Base-by-base conservation (phyloP, 495 filamentous ascomycete species). In the Trichoderma gamsii region DNA sequence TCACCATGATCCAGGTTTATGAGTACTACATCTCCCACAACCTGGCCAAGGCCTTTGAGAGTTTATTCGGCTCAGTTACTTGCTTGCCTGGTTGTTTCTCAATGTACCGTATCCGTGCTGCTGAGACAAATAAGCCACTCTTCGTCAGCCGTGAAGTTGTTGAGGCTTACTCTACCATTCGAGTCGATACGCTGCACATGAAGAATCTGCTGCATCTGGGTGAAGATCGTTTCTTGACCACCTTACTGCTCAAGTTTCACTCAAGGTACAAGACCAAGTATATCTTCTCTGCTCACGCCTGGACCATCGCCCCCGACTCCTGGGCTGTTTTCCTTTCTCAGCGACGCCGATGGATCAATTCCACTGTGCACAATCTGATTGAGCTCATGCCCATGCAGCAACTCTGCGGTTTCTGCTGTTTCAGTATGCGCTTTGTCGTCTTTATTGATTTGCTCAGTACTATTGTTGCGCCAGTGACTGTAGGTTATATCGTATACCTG, bases 11-110 rank as follows among this genome's bases (percentile, higher is more conserved):
- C 70, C 95, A 99, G 78, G 95, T 99, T 21, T 99, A 99, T 83
- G 95, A 99, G 79, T 97, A 99, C 83, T 99, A 93, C 80, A 99
- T 99, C 70, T 98, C 96, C 66, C 95, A 99, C 83, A 96, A 99
- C 76, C 82, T 99, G 72, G 89, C 90, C 73, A 99, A 99, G 79
- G 96, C 95, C n/a, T 99, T 99, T 76, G 95, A 99, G 77, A 93
- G 89, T 79, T 85, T 99, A 71, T 99, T 99, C 76, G 95, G 95
- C 52, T 96, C 91, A 70, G 92, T 99, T 69, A 99, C 95, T 59
- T 99, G 95, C 85, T 82, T 99, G 68, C 95, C 95, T 27, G 95
- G 95, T 78, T 97, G 94, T 83, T 99, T 98, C 83, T 92, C 87
- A 70, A 99, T 99, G 95, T 99, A 97, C 76, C 91, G 95, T 64